These are phyloP conservation scores for Phytophthora niederhauseri DNA, from an alignment of 352 stramenopile genomes.

Conservation along the genomic window DNA sequence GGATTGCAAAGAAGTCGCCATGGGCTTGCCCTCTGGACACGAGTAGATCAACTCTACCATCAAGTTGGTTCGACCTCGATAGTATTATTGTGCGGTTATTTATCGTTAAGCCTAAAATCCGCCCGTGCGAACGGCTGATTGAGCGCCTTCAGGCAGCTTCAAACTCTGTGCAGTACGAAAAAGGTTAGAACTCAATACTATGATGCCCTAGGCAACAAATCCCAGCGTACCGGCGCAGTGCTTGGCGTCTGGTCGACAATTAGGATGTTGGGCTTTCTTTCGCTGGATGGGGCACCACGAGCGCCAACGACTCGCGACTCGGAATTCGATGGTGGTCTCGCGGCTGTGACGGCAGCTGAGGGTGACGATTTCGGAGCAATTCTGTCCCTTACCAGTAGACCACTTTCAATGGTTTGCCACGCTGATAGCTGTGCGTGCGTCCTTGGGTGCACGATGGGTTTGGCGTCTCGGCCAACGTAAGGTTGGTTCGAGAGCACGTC, in stretches of 20 bases:
- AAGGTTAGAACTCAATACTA: slow-evolving; percentile 2
- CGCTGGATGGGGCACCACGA: neutral
- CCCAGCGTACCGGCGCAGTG: slow-evolving; percentile 8
- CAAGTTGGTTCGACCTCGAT: neutral
- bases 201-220: neutral
- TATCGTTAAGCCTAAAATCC: slow-evolving; percentile 19
- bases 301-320: neutral
- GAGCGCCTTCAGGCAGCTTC: slow-evolving; percentile 10
- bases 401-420: slow-evolving; percentile 60
- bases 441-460: slow-evolving; percentile 46
- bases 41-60: neutral
- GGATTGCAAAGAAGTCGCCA: too few species aligned
- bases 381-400: slow-evolving; percentile 38
- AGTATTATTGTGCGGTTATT: neutral
- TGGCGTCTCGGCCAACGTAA: slow-evolving; percentile 55
- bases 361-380: slow-evolving; percentile 20
- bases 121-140: slow-evolving; percentile 27
- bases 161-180: neutral
- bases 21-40: too few species aligned
- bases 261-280: slow-evolving; percentile 40
- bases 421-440: slow-evolving; percentile 49
- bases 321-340: slow-evolving; percentile 9
- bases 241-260: slow-evolving; percentile 23
- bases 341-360: neutral
- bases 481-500: slow-evolving; percentile 70